These are phyloP conservation scores for Azolla pinnata DNA, from an alignment of 75 land plant genomes.

Conservation along the genomic window DNA sequence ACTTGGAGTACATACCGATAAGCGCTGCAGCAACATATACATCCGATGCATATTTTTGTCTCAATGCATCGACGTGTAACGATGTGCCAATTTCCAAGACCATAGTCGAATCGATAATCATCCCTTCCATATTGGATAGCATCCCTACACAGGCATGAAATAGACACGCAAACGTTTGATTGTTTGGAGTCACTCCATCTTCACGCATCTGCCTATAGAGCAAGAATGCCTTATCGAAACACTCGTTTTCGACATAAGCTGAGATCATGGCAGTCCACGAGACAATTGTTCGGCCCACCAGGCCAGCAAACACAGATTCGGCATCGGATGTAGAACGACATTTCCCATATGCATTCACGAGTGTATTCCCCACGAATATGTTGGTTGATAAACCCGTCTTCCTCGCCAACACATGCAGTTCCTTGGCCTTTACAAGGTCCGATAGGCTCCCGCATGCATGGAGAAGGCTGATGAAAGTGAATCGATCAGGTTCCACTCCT, in stretches of 20 bases:
- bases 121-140: not conserved
- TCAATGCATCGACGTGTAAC: not conserved
- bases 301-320: not conserved
- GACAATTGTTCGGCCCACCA: slow-evolving; percentile 1
- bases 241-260: slow-evolving; percentile 6
- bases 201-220: slow-evolving; percentile 7
- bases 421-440: slow-evolving; percentile 40
- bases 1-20: slow-evolving; percentile 19
- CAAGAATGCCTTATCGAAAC: not conserved
- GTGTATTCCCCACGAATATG: slow-evolving; percentile 47
- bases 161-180: slow-evolving; percentile 7
- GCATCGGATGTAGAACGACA: slow-evolving; percentile 6
- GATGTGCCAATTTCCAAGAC: not conserved
- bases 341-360: slow-evolving; percentile 33
- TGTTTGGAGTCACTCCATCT: slow-evolving; percentile 1
- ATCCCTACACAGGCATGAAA: slow-evolving; percentile 45
- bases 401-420: slow-evolving; percentile 46
- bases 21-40: slow-evolving; percentile 7
- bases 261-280: slow-evolving; percentile 13
- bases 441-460: slow-evolving; percentile 52
- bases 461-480: slow-evolving; percentile 50
- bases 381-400: slow-evolving; percentile 38
- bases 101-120: not conserved
- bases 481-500: slow-evolving; percentile 43
- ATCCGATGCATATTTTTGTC: not conserved